Base-by-base conservation (phyloP, 2,329 filamentous ascomycete species). In the Trichoderma simmonsii region DNA sequence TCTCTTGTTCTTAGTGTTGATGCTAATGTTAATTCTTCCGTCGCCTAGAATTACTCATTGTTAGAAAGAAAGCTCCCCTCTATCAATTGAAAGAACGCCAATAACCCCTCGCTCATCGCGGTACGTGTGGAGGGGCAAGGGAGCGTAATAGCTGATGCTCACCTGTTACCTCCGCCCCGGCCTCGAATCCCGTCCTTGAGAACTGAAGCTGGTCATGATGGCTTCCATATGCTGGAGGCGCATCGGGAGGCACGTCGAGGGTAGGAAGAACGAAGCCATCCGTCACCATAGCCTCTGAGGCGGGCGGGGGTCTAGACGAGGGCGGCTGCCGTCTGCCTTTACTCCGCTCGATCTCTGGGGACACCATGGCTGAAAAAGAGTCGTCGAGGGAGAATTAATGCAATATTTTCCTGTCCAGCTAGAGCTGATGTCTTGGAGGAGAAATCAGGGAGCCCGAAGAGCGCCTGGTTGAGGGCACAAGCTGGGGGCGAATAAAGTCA, bases 11-110 rank as follows among this genome's bases (percentile, higher is more conserved):
- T 89, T 91, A 79, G 94, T 91, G 77, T 91, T 90, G 81, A 96
- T 93, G 74, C 90, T 91, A 82, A 96, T 94, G 77, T 94, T 90
- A 76, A 96, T 86, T 77, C 93, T 89, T 28, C 93, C 93, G 82
- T 95, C 91, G 73, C 88, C 92, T 90, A 67, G n/a, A 24, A 76
- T 54, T 15, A 26, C 26, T 9, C 11, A 59, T 21, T 57, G 61
- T 43, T 8, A 69, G 36, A 70, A 60, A 9, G 12, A 43, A 43
- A 43, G 39, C 15, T n/a, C 9, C 15, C 24, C 34, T 32, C n/a
- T 36, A 24, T 34, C 15, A 14, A 60, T 14, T 26, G 36, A 24
- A n/a, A 21, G 4, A 11, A 70, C 32, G 21, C 21, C 59, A 24
- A 43, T 59, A 21, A 24, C 24, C 24, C 64, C 69, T 43, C 43